Percentiles rank a stretch among this genome's conserved stretches.
phyloP scores from a whole-genome alignment of 2,329 filamentous ascomycete species.

The Aspergillus sp. region DNA sequence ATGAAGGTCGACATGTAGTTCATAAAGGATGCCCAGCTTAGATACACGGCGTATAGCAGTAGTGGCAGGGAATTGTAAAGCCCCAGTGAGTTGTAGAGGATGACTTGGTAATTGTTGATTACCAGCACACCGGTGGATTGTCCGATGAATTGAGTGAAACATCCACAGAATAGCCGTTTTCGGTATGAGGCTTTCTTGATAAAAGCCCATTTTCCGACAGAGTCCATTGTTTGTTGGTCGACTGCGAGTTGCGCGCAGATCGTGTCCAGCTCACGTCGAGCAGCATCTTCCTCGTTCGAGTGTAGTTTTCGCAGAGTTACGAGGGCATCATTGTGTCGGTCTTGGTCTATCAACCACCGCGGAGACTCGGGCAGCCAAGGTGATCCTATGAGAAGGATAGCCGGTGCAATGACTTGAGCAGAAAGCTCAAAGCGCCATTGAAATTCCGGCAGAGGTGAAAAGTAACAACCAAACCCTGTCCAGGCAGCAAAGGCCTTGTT shows the following conservation, averaged over 20 bases:
- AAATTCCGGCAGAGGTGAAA: too few species aligned
- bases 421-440: slow-evolving; percentile 46
- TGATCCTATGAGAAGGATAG: slow-evolving; percentile 36
- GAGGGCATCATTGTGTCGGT: slow-evolving; percentile 34
- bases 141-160: too few species aligned
- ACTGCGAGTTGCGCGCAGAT: too few species aligned
- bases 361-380: slow-evolving; percentile 39
- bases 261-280: too few species aligned
- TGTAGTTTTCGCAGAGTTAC: slow-evolving; percentile 35
- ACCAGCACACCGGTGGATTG: slow-evolving; percentile 27
- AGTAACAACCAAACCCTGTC: too few species aligned
- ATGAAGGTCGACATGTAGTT: slow-evolving; percentile 40
- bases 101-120: slow-evolving; percentile 36
- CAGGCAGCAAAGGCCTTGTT: too few species aligned
- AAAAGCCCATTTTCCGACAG: too few species aligned
- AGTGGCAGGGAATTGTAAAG: slow-evolving; percentile 32
- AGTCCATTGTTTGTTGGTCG: too few species aligned
- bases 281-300: too few species aligned
- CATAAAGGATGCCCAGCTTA: slow-evolving; percentile 31
- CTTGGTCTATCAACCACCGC: slow-evolving; percentile 42
- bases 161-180: too few species aligned
- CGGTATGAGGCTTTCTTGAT: too few species aligned
- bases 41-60: slow-evolving; percentile 36
- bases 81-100: slow-evolving; percentile 38
- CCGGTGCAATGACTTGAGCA: slow-evolving; percentile 38